Conservation (phyloP, 805 yeast genomes). For the Helenozyma rhizophorensis region DNA sequence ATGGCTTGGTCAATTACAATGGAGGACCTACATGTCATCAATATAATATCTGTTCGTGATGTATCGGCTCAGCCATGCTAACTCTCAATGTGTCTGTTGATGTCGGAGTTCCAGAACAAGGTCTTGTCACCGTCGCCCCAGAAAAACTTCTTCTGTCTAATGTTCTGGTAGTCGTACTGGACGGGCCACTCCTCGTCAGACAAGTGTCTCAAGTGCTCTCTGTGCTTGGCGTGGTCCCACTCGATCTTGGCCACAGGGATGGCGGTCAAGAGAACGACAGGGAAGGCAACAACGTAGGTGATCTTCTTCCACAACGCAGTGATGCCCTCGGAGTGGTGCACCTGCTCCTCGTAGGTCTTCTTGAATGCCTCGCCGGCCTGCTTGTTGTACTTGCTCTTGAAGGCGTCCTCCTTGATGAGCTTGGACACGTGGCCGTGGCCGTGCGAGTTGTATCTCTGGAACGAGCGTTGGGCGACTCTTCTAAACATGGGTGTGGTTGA, state of each 20-base stretch:
- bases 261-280: slow-evolving; percentile 73
- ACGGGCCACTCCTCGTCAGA: slow-evolving; percentile 91
- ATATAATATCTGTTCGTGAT: too few species aligned
- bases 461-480: slow-evolving; percentile 31
- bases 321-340: slow-evolving; percentile 76
- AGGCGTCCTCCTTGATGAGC: slow-evolving; percentile 36
- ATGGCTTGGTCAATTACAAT: too few species aligned
- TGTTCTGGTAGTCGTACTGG: slow-evolving; percentile 87
- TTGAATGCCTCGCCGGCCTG: slow-evolving; percentile 71
- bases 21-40: too few species aligned
- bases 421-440: slow-evolving; percentile 41
- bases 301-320: slow-evolving; percentile 82
- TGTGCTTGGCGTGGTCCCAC: slow-evolving; percentile 85
- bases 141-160: slow-evolving; percentile 84
- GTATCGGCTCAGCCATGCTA: slow-evolving; percentile 1
- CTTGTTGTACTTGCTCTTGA: slow-evolving; percentile 39
- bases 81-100: slow-evolving; percentile 74
- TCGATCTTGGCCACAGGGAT: slow-evolving; percentile 80
- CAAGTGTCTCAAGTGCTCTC: slow-evolving; percentile 67
- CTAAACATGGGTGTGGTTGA: slow-evolving; percentile 28
- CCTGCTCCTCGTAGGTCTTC: slow-evolving; percentile 56
- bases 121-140: slow-evolving; percentile 99
- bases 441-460: slow-evolving; percentile 38
- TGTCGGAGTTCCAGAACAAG: slow-evolving; percentile 89
- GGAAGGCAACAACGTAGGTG: slow-evolving; percentile 74